These are phyloP conservation scores for Hemisphaericaspora subhashii DNA, from an alignment of 1,139 yeast genomes.

Conservation along the genomic window DNA sequence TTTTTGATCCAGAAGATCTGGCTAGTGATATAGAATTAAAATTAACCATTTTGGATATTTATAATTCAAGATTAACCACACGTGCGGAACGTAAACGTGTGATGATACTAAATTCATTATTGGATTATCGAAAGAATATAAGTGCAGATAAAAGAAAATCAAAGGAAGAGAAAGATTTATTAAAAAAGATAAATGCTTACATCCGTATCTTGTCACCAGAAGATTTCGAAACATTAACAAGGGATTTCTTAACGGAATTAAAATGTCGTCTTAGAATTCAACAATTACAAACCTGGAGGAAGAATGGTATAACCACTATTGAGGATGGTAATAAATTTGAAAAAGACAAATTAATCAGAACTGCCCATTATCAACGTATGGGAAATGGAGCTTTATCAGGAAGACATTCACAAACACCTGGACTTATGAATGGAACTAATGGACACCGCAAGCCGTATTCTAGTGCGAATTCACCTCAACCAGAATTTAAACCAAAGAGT, in stretches of 20 bases:
- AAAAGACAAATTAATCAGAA: conserved; percentile 72
- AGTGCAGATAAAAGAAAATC: conserved; percentile 76
- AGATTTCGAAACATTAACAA: conserved; percentile 74
- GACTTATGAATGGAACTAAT: conserved; percentile 13
- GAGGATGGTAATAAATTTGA: conserved; percentile 87
- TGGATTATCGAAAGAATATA: conserved; percentile 82
- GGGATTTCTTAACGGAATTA: conserved; percentile 74
- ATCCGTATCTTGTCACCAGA: conserved; percentile 77
- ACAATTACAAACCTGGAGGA: conserved; percentile 91
- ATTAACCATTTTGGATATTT: conserved; percentile 81
- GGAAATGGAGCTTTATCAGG: conserved; percentile 44
- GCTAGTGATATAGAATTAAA: conserved; percentile 87
- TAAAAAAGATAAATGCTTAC: conserved; percentile 73
- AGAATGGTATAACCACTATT: conserved; percentile 79
- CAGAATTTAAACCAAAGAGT: conserved; percentile 36
- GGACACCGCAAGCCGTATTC: conserved; percentile 16
- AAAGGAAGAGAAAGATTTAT: conserved; percentile 85
- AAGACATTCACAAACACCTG: conserved; percentile 22
- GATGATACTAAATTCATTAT: conserved; percentile 69
- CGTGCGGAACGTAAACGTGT: conserved; percentile 91
- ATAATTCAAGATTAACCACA: conserved; percentile 82
- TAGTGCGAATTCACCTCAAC: conserved; percentile 34
- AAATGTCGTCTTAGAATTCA: conserved; percentile 78
- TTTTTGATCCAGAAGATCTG: conserved; percentile 90
- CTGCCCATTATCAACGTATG: conserved; percentile 60